Evolutionary conservation across 441 rosid species (phyloP).

Genomic region (Breynia disticha): DNA sequence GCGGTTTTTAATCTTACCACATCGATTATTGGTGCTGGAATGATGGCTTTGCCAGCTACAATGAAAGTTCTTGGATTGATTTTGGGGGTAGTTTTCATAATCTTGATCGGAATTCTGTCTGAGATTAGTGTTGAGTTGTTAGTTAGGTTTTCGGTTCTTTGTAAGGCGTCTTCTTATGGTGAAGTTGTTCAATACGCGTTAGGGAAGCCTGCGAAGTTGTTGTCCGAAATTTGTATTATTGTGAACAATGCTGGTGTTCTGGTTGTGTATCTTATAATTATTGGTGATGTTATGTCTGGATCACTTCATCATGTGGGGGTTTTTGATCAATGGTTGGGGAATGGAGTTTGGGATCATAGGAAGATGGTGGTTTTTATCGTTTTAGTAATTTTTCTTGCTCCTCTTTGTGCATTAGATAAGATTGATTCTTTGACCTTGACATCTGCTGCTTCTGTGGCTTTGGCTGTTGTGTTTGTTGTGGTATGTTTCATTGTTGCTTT

Average conservation of each 20-base stretch:
- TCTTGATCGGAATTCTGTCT: conserved; percentile 72
- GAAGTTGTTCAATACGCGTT: conserved; percentile 74
- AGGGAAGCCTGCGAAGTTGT: conserved; percentile 68
- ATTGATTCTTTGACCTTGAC: conserved; percentile 74
- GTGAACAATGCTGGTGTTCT: conserved; percentile 85
- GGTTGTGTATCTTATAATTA: conserved; percentile 81
- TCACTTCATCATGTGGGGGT: conserved; percentile 77
- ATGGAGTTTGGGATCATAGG: conserved; percentile 92
- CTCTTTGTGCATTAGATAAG: conserved; percentile 69
- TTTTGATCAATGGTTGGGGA: conserved; percentile 91
- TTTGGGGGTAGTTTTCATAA: conserved; percentile 54
- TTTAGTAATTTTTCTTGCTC: conserved; percentile 65
- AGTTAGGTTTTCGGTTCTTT: conserved; percentile 59
- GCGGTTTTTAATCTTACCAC: conserved; percentile 94
- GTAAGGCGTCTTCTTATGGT: conserved; percentile 71
- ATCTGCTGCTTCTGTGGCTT: conserved; percentile 91
- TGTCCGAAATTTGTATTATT: conserved; percentile 81
- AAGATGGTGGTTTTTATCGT: conserved; percentile 53
- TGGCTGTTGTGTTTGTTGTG: conserved; percentile 76
- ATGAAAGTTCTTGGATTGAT: conserved; percentile 89
- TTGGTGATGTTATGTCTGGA: conserved; percentile 96
- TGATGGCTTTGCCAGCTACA: conserved; percentile 95
- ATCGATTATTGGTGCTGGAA: conserved; percentile 86
- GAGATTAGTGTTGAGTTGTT: conserved; percentile 81
- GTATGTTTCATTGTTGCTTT: conserved; percentile 61